Evolutionary conservation across 129 eudicot genomes (phyloP), one percentile per base, ranked within the genome.

Genomic region (Flaveria ramosissima): DNA sequence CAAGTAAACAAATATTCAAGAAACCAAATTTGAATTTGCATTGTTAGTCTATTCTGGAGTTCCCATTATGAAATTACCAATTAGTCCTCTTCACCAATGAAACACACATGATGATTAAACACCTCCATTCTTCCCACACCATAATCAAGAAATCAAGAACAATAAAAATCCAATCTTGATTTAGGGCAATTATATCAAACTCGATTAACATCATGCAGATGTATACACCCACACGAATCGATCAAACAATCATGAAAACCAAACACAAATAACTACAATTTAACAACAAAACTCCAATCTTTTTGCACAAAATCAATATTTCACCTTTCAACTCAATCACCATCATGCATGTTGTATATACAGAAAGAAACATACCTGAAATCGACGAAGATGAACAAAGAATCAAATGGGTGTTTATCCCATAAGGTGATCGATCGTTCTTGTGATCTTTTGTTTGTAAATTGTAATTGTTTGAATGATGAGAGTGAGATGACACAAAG

Each of bases 401-500:
- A 14, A 42, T 48, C 46, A 43, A 74, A 66, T 62, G 75, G 64
- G 46, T 80, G 6, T 53, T 53, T 66, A 80, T 13, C 24, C 16
- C 83, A 74, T 73, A 73, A 74, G 51, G 42, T 57, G 65, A 67
- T 73, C 11, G 32, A 16, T 41, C 41, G 41, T 36, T 36, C 41
- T 36, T 36, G 7, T 43, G 74, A n/a, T 74, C 14, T 24, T 53
- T 15, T 21, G 15, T 78, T 30, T 64, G n/a, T 13, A 39, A 52
- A 23, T 55, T 17, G 21, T 52, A 36, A 36, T 36, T 36, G 41
- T 36, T 36, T 36, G 78, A 72, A 79, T 9, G 74, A 24, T 56
- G 79, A 80, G 78, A 80, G 79, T 79, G 69, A 66, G 17, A 53
- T n/a, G 45, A 73, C 45, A 66, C 46, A 78, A 56, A 41, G 57